Conservation (phyloP, 345 rosid species). For the Toxicodendron radicans region DNA sequence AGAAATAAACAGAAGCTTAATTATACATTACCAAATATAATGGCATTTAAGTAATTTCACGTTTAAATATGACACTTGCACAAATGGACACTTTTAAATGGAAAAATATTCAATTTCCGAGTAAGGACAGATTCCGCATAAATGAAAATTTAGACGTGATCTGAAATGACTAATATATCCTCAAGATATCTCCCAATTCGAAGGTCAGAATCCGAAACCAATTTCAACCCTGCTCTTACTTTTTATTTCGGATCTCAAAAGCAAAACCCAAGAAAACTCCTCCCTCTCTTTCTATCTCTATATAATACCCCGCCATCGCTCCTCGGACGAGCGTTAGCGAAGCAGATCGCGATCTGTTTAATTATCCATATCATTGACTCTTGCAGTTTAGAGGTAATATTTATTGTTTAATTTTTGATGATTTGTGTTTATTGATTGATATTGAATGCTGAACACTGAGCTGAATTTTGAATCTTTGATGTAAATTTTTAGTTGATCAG, state of each 20-base stretch:
- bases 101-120: no score
- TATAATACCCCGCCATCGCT: conserved; percentile 12
- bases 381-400: conserved; percentile 5
- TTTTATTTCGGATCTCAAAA: conserved; percentile 22
- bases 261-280: conserved; percentile 1
- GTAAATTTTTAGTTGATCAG: not conserved
- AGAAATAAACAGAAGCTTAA: no score
- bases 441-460: not conserved
- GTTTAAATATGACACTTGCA: no score
- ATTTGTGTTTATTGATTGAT: not conserved
- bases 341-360: conserved; percentile 22
- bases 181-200: fast-evolving
- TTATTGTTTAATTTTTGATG: not conserved
- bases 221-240: not conserved
- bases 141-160: not conserved
- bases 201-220: not conserved
- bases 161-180: conserved; percentile 6
- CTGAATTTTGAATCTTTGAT: conserved; percentile 9
- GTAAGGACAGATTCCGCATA: no score
- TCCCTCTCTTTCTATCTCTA: not conserved
- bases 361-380: no score
- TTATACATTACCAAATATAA: no score
- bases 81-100: not conserved
- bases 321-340: conserved; percentile 2
- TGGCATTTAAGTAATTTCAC: no score